Evolutionary conservation across 2,329 filamentous ascomycete species (phyloP), one percentile per base, ranked within the genome.

Genomic region (Fusarium sp.): DNA sequence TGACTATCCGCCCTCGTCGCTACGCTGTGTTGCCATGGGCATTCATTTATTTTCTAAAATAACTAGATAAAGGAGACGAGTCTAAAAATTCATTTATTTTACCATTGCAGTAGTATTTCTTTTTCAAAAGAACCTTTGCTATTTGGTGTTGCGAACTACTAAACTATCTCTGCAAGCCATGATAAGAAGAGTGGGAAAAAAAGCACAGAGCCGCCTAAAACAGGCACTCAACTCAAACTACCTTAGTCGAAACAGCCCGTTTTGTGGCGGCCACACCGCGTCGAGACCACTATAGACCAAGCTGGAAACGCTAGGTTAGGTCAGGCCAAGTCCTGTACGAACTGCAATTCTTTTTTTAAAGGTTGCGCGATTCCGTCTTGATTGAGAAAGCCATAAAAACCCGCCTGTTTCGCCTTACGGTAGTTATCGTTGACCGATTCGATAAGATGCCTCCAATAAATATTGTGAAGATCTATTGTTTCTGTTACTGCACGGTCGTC

Each of bases 401-500:
- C 41, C 34, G n/a, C 41, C 23, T 59, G 60, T 65, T 65, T 65
- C 61, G 62, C 41, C 36, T 52, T 61, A 13, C 36, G 36, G 53
- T 37, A 52, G 53, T 38, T n/a, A 10, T 31, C 44, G 47, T 49
- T 45, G 34, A 51, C 52, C 52, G 62, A 65, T 65, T 63, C 44
- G 42, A 44, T 30, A 20, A 42, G 12, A 51, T 44, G 52, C 15
- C 18, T 18, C 42, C 7, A 20, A 23, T 10, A 23, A 50, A 50
- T 13, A 28, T 18, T 37, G 45, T 49, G 45, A 18, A 11, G 51
- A 65, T 65, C 46, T 65, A 65, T 65, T 65, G 53, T 65, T 65
- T 65, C 62, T 41, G 34, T 23, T 53, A 13, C 36, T 65, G 60
- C 60, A 65, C 30, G 30, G 52, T 23, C 52, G 34, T 51, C 34